Evolutionary conservation across 75 land plant genomes (phyloP), one percentile per base, ranked within the genome.

Genomic region (Ceratopteris richardii): DNA sequence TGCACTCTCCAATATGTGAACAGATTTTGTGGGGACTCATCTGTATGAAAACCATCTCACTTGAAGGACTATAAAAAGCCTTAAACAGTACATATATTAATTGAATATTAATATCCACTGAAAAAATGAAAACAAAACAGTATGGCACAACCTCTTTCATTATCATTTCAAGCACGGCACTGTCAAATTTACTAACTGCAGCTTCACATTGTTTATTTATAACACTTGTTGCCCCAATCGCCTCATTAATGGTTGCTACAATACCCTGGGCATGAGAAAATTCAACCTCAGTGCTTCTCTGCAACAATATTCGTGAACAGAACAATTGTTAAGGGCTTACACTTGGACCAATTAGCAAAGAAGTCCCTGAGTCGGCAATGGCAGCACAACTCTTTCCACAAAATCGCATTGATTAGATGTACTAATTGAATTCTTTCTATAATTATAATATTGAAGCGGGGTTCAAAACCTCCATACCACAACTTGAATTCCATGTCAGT

Each of bases 341-440:
- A 14, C 76, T 61, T 51, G 82, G 82, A 16, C 81, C 82, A 63
- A 76, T 76, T 27, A 80, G 44, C 54, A 80, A 73, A 21, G 96
- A 90, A 9, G 96, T 87, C 54, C 92, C 96, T 17, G 93, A 87
- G 72, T 90, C 96, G 24, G 82, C 93, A 75, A 90, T 87, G 12
- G 96, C 96, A 47, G 85, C 62, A 67, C 96, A 90, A 44, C 85
- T 83, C 14, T 65, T 51, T 10, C 66, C 60, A 70, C 96, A 90
- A 44, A 77, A 74, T 0, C 92, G 91, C 84, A 77, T 12, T 1
- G 31, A 25, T 19, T 30, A 37, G n/a, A n/a, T n/a, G n/a, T n/a
- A n/a, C n/a, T n/a, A n/a, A n/a, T n/a, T n/a, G n/a, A n/a, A n/a
- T n/a, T n/a, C n/a, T n/a, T n/a, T n/a, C n/a, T n/a, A n/a, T n/a